Conservation (phyloP, 345 rosid species). For the Barbarea vulgaris region DNA sequence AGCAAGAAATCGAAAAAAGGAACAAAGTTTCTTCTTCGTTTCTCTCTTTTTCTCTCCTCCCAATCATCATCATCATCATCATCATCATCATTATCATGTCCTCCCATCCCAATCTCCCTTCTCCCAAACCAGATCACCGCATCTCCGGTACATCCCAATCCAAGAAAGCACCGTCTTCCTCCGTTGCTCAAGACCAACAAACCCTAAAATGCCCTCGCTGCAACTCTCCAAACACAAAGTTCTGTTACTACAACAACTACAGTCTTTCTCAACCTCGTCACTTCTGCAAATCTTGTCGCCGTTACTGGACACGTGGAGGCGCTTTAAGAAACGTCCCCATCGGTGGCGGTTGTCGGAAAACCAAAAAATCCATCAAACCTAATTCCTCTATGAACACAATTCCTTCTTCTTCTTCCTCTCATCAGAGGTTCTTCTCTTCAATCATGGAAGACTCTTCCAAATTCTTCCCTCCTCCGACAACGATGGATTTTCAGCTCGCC, state of each 20-base stretch:
- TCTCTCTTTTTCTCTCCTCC: conserved; percentile 1
- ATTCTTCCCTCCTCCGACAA: conserved; percentile 58
- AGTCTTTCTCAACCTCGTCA: conserved; percentile 83
- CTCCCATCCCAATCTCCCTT: conserved; percentile 37
- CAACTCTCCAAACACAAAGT: conserved; percentile 85
- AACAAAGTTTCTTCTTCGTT: conserved; percentile 10
- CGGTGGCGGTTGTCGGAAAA: conserved; percentile 86
- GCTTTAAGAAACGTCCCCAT: conserved; percentile 85
- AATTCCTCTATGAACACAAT: conserved; percentile 43
- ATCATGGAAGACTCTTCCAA: conserved; percentile 60
- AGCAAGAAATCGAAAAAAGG: conserved; percentile 28
- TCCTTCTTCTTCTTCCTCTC: conserved; percentile 47
- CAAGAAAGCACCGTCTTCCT: conserved; percentile 44
- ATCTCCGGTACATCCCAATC: conserved; percentile 27
- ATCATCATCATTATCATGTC: conserved; percentile 39
- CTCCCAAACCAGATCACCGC: conserved; percentile 37
- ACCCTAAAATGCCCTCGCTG: conserved; percentile 77
- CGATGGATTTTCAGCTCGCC: conserved; percentile 79
- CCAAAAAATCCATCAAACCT: conserved; percentile 60
- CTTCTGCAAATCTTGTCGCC: conserved; percentile 83
- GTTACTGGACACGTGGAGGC: conserved; percentile 92
- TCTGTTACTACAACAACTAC: conserved; percentile 95
- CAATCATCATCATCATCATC: conserved; percentile 28
- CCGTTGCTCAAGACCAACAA: conserved; percentile 44
- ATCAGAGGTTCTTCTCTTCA: conserved; percentile 54